Evolutionary conservation across 306 rosid genomes (phyloP), one percentile per base, ranked within the genome.

Genomic region (Leucaena leucocephala): DNA sequence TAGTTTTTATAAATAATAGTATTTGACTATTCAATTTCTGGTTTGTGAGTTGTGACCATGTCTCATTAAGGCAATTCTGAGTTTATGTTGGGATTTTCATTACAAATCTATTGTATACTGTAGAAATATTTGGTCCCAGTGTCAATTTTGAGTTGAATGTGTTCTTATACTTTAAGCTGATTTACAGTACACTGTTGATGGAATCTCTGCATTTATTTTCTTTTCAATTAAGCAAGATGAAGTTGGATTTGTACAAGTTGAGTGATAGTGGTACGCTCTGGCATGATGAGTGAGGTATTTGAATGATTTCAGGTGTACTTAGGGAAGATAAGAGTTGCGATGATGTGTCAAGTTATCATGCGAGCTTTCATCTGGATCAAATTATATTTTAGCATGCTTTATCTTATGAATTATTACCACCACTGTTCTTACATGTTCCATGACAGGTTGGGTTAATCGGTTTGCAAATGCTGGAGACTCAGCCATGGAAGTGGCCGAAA

Each of bases 381-480:
- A 16, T 22, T 27, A 12, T 49, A 15, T 46, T 74, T 76, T 21
- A 35, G 52, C 57, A 54, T 78, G 63, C 49, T 73, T 38, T 62
- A 27, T 38, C 17, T 57, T 36, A 42, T 79, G 73, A 68, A 44
- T 64, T 34, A 70, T 78, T 78, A 55, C 73, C 68, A 68, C 40
- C 35, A 65, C 78, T 33, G n/a, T 80, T 64, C 76, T 85, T 45
- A 80, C 44, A 16, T 34, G 48, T 83, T 84, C 46, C 59, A 48
- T 83, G 36, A 82, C 93, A 96, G 99, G 97, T 76, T 96, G 99
- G 99, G 99, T 96, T 75, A 96, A 96, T 81, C 91, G 93, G 74
- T 96, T 96, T 87, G 99, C 99, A 42, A 87, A 96, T 88, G 97
- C 98, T 49, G 99, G 99, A 79, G 99, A 93, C 77, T 84, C 99